A percentile compares a stretch with the other conserved stretches of the same genome.
These are phyloP conservation scores for Metschnikowia lochheadii DNA, from an alignment of 805 yeast species.

Conservation along the genomic window DNA sequence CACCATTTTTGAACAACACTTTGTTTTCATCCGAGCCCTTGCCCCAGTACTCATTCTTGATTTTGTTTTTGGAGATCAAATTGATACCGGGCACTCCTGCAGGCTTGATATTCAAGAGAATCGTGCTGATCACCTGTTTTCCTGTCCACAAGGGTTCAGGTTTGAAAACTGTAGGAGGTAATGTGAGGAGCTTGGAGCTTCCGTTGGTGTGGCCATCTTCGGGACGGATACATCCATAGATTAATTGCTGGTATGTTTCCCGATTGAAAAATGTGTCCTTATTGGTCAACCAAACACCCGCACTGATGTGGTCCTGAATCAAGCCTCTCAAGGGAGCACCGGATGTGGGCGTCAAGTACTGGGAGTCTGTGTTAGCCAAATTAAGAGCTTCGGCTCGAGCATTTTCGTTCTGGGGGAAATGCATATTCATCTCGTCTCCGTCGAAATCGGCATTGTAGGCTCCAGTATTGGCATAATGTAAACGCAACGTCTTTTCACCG, in stretches of 20 bases:
- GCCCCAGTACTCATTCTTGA: slow-evolving; percentile 96
- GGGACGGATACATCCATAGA: slow-evolving; percentile 92
- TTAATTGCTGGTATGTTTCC: slow-evolving; percentile 87
- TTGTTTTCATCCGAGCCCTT: slow-evolving; percentile 76
- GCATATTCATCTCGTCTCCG: slow-evolving; percentile 99
- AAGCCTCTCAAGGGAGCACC: slow-evolving; percentile 98
- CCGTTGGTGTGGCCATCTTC: slow-evolving; percentile 94
- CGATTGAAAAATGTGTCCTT: slow-evolving; percentile 89
- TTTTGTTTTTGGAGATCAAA: slow-evolving; percentile 75
- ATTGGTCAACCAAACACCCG: slow-evolving; percentile 97
- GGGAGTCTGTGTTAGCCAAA: slow-evolving; percentile 95
- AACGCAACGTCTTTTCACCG: slow-evolving; percentile 91
- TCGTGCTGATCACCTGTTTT: slow-evolving; percentile 92
- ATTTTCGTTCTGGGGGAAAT: slow-evolving; percentile 96
- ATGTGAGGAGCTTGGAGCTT: slow-evolving; percentile 57
- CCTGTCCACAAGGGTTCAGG: slow-evolving; percentile 97
- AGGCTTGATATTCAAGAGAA: slow-evolving; percentile 84
- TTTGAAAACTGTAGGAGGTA: slow-evolving; percentile 85
- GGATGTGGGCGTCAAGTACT: slow-evolving; percentile 95
- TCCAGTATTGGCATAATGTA: slow-evolving; percentile 98
- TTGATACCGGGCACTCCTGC: slow-evolving; percentile 87
- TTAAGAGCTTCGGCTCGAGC: slow-evolving; percentile 95
- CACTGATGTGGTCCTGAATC: slow-evolving; percentile 97
- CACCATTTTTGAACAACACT: slow-evolving; percentile 84
- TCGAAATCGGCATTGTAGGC: slow-evolving; percentile 99